Evolutionary conservation across 2,329 filamentous ascomycete genomes (phyloP), one percentile per base, ranked within the genome.

Genomic region (Penicillium sp.): DNA sequence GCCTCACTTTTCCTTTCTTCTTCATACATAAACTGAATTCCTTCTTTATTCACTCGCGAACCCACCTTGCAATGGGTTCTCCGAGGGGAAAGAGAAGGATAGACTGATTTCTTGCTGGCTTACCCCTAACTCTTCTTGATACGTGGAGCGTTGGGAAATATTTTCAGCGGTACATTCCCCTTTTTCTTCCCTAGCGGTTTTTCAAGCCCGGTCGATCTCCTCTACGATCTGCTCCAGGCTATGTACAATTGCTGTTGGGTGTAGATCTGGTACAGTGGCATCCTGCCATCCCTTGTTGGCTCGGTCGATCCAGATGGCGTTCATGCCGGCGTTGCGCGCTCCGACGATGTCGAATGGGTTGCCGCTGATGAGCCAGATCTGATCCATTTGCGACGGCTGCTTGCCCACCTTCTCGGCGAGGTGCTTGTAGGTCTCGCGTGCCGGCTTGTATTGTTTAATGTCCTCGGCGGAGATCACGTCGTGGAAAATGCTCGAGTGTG

Each of bases 261-360:
- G 67, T 13, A 73, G 63, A 4, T 59, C 69, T 6, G 75, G 74
- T 4, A 79, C 77, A 40, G 87, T 68, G 8, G 68, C 70, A 70
- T 90, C 87, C 52, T 77, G 72, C 86, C 86, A 89, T 2, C 84
- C 84, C 7, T 67, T 74, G 0, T 79, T 78, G 12, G 64, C 67
- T 24, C 86, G 72, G 69, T 89, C 84, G 5, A 90, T 78, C 82
- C 84, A 89, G 10, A 77, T 81, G 23, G 82, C 79, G 58, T 78
- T 76, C 70, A 89, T 71, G 0, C 86, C 86, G 4, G 77, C 74
- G 1, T 75, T 74, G 52, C 75, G 76, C 0, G 86, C 83, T 0
- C 87, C 87, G 0, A 83, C 77, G 13, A 86, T 72, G 64, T 90
- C 87, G 63, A 90, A 90, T 2, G 87, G 82, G 63, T 90, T 90